These are phyloP conservation scores for barrel medic (Medicago truncatula) DNA, from an alignment of 306 rosid species.

Conservation along the genomic window MtrunA17r5.0-ANR NC_053049.1:36274001-36274500, in stretches of 20 bases:
- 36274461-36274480: no score
- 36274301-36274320: constrained; percentile 5
- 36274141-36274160: constrained; percentile 80
- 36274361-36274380: constrained; percentile 37
- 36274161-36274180: constrained; percentile 87
- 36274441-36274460: no score
- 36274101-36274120: constrained; percentile 89
- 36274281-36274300: not conserved
- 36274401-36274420: constrained; percentile 99
- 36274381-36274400: constrained; percentile 95
- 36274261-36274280: constrained; percentile 37
- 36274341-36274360: not conserved
- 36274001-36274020: not conserved
- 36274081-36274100: constrained; percentile 77
- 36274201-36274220: constrained; percentile 92
- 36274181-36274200: constrained; percentile 84
- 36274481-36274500: no score
- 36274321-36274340: not conserved
- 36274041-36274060: constrained; percentile 70
- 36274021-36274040: not conserved
- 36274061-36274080: constrained; percentile 86
- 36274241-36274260: constrained; percentile 96
- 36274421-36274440: no score
- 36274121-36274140: constrained; percentile 97
- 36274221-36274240: constrained; percentile 97